A percentile compares a stretch with the other conserved stretches of the same genome.
phyloP scores from a whole-genome alignment of 129 eudicot genomes.

The Pulicaria dysenterica region DNA sequence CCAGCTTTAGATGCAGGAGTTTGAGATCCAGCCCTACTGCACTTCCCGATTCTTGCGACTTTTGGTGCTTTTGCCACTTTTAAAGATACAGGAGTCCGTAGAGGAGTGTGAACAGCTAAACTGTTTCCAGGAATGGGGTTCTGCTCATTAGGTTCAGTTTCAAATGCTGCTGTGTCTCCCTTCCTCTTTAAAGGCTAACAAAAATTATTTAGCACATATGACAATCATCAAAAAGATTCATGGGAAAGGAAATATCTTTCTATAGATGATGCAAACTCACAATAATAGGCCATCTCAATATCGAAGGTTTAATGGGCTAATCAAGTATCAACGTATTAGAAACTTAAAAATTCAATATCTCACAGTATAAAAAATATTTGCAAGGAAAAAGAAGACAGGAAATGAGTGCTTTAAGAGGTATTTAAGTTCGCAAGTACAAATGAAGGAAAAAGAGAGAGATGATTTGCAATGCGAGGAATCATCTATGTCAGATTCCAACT shows the following conservation, averaged over 20 bases:
- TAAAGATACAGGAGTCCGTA: constrained; percentile 66
- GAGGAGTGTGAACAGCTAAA: constrained; percentile 46
- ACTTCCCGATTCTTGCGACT: constrained; percentile 64
- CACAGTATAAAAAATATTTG: not conserved
- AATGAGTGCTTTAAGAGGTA: not conserved
- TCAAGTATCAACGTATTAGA: constrained; percentile 14
- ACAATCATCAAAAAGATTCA: constrained; percentile 2
- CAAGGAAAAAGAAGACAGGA: not conserved
- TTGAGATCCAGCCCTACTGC: constrained; percentile 61
- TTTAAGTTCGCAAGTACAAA: not conserved
- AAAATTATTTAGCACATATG: not conserved
- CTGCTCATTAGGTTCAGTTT: constrained; percentile 48
- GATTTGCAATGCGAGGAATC: not conserved
- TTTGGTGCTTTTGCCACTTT: constrained; percentile 60
- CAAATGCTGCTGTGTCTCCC: constrained; percentile 52
- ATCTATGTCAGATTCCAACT: not conserved
- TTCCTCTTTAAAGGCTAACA: constrained; percentile 72
- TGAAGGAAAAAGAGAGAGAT: not conserved
- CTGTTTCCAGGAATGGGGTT: constrained; percentile 53
- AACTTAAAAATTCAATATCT: not conserved
- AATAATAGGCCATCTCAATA: constrained; percentile 9
- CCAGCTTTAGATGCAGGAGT: constrained; percentile 66
- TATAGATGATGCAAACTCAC: constrained; percentile 10
- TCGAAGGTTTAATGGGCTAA: not conserved
- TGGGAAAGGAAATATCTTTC: not conserved